phyloP scores from a whole-genome alignment of 306 rosid species.

The Nissolia schottii region DNA sequence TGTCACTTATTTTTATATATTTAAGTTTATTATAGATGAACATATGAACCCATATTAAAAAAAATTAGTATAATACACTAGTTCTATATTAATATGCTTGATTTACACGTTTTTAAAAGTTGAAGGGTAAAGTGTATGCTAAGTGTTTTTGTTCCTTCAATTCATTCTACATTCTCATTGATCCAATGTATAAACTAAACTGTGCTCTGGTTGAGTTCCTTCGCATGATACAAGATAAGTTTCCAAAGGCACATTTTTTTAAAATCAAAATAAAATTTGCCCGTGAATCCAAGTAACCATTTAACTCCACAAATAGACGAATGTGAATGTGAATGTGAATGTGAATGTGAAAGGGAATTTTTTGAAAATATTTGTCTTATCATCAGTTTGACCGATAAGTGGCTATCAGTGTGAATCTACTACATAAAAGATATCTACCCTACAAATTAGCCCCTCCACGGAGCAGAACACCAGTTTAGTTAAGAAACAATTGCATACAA shows the following conservation, averaged over 20 bases:
- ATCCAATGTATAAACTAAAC: neutral
- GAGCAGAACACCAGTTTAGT: neutral
- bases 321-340: too few species aligned
- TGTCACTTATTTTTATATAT: too few species aligned
- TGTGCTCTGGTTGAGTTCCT: neutral
- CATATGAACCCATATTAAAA: too few species aligned
- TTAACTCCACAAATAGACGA: too few species aligned
- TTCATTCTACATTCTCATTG: neutral
- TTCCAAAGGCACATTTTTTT: neutral
- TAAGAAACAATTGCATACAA: too few species aligned
- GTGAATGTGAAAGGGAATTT: neutral
- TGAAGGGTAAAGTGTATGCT: too few species aligned
- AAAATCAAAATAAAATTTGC: neutral
- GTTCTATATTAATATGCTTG: too few species aligned
- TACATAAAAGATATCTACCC: neutral
- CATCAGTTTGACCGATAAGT: neutral
- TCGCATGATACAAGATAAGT: neutral
- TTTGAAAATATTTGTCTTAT: neutral
- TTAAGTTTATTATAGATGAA: too few species aligned
- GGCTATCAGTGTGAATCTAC: neutral
- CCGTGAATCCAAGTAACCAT: neutral
- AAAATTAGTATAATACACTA: too few species aligned
- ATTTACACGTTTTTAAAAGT: too few species aligned
- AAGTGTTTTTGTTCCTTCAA: too few species aligned
- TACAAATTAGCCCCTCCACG: too few species aligned